These are phyloP conservation scores for Malus sylvestris DNA, from an alignment of 306 rosid genomes.

Conservation along the genomic window DNA sequence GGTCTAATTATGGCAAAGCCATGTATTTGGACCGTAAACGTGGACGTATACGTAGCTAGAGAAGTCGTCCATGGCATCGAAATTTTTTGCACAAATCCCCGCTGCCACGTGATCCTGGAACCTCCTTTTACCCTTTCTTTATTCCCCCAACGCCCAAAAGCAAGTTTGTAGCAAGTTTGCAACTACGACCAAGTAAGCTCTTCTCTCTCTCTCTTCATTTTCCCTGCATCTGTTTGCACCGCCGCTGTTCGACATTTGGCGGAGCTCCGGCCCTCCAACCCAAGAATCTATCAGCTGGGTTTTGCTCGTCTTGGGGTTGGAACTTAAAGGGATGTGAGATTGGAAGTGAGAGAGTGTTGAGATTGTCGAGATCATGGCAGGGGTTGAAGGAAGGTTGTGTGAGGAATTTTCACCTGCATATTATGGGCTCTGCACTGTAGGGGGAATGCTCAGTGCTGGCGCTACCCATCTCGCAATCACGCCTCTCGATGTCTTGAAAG, in stretches of 20 bases:
- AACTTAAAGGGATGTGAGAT: neutral
- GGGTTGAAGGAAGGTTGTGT: constrained; percentile 34
- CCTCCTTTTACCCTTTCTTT: neutral
- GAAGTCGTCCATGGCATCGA: constrained; percentile 15
- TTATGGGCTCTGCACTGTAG: constrained; percentile 54
- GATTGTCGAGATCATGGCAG: constrained; percentile 12
- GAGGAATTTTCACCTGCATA: constrained; percentile 53
- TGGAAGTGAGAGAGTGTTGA: too few species aligned
- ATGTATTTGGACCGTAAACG: constrained; percentile 27
- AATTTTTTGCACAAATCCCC: neutral
- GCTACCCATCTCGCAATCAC: constrained; percentile 61
- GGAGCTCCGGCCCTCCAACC: neutral
- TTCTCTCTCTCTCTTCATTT: neutral
- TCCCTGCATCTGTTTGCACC: neutral
- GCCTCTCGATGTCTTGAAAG: constrained; percentile 75
- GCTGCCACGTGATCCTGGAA: neutral
- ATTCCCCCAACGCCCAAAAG: neutral
- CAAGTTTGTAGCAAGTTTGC: neutral
- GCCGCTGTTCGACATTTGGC: neutral
- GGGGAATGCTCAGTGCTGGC: constrained; percentile 72
- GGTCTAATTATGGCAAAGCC: constrained; percentile 15
- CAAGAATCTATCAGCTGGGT: neutral
- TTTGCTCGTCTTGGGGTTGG: neutral
- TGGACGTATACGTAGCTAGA: constrained; percentile 23
- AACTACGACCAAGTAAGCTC: neutral